phyloP scores from a whole-genome alignment of 441 rosid species.

The Heliophila coronopifolia region DNA sequence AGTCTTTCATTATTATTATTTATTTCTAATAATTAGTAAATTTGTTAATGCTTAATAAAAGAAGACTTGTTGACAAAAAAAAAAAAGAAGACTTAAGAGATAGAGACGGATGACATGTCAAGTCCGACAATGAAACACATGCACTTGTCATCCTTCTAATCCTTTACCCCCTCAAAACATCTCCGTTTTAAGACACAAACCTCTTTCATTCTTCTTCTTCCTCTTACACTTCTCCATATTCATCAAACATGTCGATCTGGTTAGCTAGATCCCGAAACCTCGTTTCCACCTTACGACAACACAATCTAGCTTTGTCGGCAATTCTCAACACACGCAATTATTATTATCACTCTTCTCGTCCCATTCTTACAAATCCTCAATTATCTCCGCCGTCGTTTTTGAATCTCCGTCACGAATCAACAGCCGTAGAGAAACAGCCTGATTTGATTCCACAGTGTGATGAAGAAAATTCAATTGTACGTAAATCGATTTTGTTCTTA shows the following conservation, averaged over 20 bases:
- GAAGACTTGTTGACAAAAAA: neutral
- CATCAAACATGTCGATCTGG: constrained; percentile 37
- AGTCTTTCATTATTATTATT: too few relatives aligned
- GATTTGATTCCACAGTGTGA: constrained; percentile 31
- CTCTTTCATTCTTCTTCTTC: neutral
- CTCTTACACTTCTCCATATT: neutral
- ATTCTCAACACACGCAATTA: constrained; percentile 10
- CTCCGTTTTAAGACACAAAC: constrained; percentile 15
- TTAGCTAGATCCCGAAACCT: constrained; percentile 36
- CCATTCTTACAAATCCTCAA: neutral
- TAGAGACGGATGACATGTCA: constrained; percentile 29
- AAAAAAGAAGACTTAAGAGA: constrained; percentile 5
- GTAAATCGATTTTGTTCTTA: too few relatives aligned
- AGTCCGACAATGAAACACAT: constrained; percentile 21
- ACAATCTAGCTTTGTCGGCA: constrained; percentile 13
- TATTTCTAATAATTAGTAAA: too few relatives aligned
- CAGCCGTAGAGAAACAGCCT: constrained; percentile 32
- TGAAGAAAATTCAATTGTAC: too few relatives aligned
- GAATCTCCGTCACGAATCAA: constrained; percentile 35
- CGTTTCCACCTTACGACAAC: constrained; percentile 23
- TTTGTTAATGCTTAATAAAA: too few relatives aligned
- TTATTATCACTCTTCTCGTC: constrained; percentile 2
- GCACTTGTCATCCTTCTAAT: constrained; percentile 23
- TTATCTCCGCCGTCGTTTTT: neutral
- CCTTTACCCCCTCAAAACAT: neutral